phyloP scores from a whole-genome alignment of 306 rosid species.

The Cucumis cinereus region DNA sequence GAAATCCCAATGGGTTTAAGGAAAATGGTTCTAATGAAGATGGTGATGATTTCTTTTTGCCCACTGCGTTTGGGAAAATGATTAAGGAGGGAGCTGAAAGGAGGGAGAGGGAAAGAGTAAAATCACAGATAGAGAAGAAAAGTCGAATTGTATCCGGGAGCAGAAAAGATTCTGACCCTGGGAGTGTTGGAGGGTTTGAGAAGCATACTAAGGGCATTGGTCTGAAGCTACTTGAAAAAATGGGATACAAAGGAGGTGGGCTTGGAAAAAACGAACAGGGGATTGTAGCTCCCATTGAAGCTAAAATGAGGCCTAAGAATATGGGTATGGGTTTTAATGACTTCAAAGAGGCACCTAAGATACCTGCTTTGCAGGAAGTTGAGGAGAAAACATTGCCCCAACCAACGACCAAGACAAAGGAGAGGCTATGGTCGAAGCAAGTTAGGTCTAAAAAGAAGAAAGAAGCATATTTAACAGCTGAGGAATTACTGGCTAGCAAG shows the following conservation, averaged over 20 bases:
- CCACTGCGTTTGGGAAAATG: constrained; percentile 69
- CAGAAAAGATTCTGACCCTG: constrained; percentile 12
- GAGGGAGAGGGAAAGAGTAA: constrained; percentile 51
- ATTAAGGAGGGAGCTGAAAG: constrained; percentile 72
- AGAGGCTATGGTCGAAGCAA: constrained; percentile 56
- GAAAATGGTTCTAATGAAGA: constrained; percentile 18
- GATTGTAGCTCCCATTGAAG: constrained; percentile 64
- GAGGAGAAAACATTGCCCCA: constrained; percentile 29
- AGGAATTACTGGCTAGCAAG: constrained; percentile 62
- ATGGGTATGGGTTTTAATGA: constrained; percentile 77
- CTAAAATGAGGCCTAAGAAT: constrained; percentile 67
- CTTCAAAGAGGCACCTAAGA: constrained; percentile 28
- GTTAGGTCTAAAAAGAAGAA: constrained; percentile 25
- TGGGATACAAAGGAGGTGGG: constrained; percentile 97
- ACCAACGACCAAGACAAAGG: constrained; percentile 26
- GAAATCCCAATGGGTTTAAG: constrained; percentile 13
- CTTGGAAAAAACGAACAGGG: constrained; percentile 89
- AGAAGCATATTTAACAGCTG: constrained; percentile 51
- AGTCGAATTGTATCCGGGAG: constrained; percentile 13
- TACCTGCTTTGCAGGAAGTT: constrained; percentile 26
- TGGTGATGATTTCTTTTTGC: constrained; percentile 30
- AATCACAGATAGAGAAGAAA: constrained; percentile 35
- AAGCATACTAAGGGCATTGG: constrained; percentile 81
- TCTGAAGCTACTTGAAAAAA: constrained; percentile 60
- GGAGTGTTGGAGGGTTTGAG: constrained; percentile 56